Base-by-base conservation (phyloP, 108 stramenopile genomes). In the Skeletonema tropicum region DNA sequence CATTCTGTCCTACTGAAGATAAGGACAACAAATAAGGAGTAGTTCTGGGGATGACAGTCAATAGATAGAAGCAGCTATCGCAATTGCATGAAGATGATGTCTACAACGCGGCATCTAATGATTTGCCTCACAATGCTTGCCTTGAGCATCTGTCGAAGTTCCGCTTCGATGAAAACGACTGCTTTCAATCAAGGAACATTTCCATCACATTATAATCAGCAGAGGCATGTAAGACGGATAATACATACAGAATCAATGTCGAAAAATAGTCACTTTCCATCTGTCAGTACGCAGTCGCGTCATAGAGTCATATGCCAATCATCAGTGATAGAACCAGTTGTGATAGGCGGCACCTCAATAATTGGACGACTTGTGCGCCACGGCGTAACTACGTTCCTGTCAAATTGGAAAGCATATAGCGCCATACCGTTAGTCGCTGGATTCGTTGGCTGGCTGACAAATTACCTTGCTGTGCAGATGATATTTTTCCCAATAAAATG, bases 391-490 rank as follows among this genome's bases (percentile, higher is more conserved):
- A 83, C 74, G 5, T 83, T 80, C 46, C 60, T 70, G 57, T 75
- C 78, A 49, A 83, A 80, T 55, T 83, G 83, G 83, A 83, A 83
- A 61, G 64, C 74, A 14, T 83, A 80, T 57, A 71, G 64, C 35
- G 21, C 80, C 0, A 83, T 83, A 60, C 83, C 83, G 8, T 66
- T 83, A 13, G 62, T 83, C 14, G 83, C 83, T 15, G 83, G 79
- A 11, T 83, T 83, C 48, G 83, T 83, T 6, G 83, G 83, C 23
- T 83, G 83, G 71, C 77, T 90, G 58, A 90, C 89, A 13, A 90
- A 90, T 82, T 88, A 68, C 29, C 74, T 86, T 6, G 85, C 85
- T 23, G 86, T 84, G 3, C 77, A 84, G 74, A 84, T 85, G 87
- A 85, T 87, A 14, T 87, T 87, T 58, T 87, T 69, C 55, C 86